These are phyloP conservation scores for Cenchrus purpureus DNA, from an alignment of 176 grass and related monocot genomes.

Conservation along the genomic window DNA sequence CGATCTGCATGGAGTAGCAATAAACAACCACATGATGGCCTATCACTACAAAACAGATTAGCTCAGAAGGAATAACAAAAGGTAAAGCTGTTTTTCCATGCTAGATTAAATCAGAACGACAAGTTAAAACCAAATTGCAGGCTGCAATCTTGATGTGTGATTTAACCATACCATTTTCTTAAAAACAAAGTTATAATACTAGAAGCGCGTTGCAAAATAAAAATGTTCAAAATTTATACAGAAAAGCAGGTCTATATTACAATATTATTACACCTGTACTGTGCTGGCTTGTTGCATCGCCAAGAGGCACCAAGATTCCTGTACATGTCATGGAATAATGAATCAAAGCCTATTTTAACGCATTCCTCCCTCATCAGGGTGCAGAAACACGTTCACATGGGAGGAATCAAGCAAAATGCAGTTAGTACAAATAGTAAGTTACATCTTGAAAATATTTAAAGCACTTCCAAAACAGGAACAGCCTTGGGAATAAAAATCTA, in stretches of 20 bases:
- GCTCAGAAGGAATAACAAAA: conserved; percentile 16
- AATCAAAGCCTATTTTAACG: conserved; percentile 45
- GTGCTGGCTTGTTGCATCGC: conserved; percentile 39
- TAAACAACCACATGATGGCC: conserved; percentile 26
- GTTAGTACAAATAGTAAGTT: conserved; percentile 34
- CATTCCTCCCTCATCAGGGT: conserved; percentile 46
- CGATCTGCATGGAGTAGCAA: conserved; percentile 19
- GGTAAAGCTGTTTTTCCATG: neutral
- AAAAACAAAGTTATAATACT: neutral
- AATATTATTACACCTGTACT: neutral
- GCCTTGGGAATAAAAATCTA: conserved; percentile 47
- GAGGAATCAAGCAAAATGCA: conserved; percentile 51
- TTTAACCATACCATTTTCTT: neutral
- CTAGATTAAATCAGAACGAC: conserved; percentile 8
- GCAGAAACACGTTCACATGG: conserved; percentile 31
- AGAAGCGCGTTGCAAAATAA: conserved; percentile 2
- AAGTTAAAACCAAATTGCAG: neutral
- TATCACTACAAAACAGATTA: conserved; percentile 22
- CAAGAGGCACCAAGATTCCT: conserved; percentile 48
- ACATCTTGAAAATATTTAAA: conserved; percentile 45
- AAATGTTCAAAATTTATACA: conserved; percentile 22
- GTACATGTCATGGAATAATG: conserved; percentile 62
- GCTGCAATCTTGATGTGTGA: neutral
- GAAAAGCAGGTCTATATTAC: neutral
- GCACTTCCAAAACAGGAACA: conserved; percentile 44